Evolutionary conservation across 257 asterid genomes (phyloP), one percentile per base, ranked within the genome.

Genomic region (Ballota nigra): DNA sequence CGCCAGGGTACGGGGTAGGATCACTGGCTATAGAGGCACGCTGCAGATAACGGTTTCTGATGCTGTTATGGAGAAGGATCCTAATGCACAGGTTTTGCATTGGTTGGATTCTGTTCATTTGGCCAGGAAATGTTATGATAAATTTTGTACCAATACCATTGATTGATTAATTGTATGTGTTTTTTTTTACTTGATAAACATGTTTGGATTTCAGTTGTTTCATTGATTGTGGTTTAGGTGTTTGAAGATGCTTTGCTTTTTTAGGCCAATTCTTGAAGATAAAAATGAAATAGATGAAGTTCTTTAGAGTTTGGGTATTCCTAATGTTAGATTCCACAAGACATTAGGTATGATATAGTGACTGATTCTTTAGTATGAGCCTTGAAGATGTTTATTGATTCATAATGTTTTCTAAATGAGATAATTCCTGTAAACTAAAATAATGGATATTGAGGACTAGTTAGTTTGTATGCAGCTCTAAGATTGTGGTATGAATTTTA

Each of bases 21-120:
- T 90, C 58, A 85, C 82, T 4, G 79, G 73, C 13, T 94, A 52
- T 70, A 67, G 91, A 57, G 92, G 96, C 11, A 19, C 33, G 15
- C 20, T 81, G 29, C 96, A 91, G 80, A 83, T 91, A 15, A 88
- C 96, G n/a, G 97, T 88, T 16, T 80, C 97, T 16, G 96, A 91
- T 71, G 84, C 83, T 24, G 83, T 81, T 6, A 33, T 82, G 53
- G 98, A 91, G 86, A 82, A 58, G 53, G 98, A 94, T 59, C 95
- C 97, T 2, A 89, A 91, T 66, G 84, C 87, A 3, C 93, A 94
- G 74, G 71, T 94, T 52, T 59, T 91, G 77, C 99, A 91, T 77
- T 94, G 80, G 83, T 28, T 79, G 69, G 80, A 79, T 18, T 79
- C 84, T 52, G 70, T 82, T 57, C 33, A 79, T 62, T 59, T 82